phyloP scores from a whole-genome alignment of 2,329 filamentous ascomycete genomes.

The Ilyonectria mors-panacis region DNA sequence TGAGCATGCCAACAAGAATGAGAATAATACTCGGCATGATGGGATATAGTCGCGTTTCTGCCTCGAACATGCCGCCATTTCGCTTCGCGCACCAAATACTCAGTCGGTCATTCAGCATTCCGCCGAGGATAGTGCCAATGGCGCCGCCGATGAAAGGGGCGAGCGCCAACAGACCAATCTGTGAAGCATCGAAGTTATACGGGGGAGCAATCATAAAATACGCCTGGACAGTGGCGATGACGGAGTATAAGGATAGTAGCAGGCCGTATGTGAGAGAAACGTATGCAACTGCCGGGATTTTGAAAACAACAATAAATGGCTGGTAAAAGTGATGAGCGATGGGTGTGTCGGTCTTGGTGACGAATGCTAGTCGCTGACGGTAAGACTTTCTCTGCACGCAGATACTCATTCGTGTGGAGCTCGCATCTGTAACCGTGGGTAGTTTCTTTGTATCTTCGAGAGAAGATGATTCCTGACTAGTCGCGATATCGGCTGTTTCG shows the following conservation, averaged over 20 bases:
- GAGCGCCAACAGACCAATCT: conserved; percentile 46
- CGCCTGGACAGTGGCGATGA: conserved; percentile 30
- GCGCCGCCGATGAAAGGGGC: conserved; percentile 55
- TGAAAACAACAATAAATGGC: conserved; percentile 31
- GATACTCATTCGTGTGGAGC: background rate
- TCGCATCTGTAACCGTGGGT: background rate
- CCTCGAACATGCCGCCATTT: conserved; percentile 59
- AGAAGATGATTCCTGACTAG: background rate
- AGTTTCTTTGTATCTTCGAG: background rate
- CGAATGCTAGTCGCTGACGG: conserved; percentile 41
- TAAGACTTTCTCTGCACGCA: conserved; percentile 34
- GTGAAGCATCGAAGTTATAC: conserved; percentile 46
- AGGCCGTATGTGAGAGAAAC: conserved; percentile 58
- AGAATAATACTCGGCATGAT: conserved; percentile 46
- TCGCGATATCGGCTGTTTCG: background rate
- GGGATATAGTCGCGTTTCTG: conserved; percentile 58
- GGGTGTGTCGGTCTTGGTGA: conserved; percentile 35
- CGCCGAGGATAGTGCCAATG: conserved; percentile 52
- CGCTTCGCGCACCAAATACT: conserved; percentile 54
- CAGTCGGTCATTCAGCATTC: conserved; percentile 56
- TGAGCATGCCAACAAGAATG: conserved; percentile 51
- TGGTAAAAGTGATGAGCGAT: conserved; percentile 28
- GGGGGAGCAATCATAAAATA: conserved; percentile 49
- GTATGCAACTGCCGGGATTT: conserved; percentile 55
- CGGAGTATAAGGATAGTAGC: conserved; percentile 55